Conservation (phyloP, 257 asterid species). For the Jaltomata sinuosa region DNA sequence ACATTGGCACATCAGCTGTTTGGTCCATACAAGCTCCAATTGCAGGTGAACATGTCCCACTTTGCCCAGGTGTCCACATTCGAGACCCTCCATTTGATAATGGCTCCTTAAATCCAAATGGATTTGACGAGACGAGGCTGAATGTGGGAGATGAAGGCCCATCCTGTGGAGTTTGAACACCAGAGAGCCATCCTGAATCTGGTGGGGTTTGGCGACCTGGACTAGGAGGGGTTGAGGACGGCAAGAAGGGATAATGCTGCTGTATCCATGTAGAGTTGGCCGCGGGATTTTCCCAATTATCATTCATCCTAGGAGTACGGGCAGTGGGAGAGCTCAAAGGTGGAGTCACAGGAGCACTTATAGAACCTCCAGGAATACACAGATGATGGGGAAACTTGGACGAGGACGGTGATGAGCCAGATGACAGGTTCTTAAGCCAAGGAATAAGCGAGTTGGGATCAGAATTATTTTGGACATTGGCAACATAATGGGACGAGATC, state of each 20-base stretch:
- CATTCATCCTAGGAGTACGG: slow-evolving; percentile 66
- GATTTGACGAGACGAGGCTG: slow-evolving; percentile 73
- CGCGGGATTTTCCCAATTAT: slow-evolving; percentile 60
- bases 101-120: slow-evolving; percentile 68
- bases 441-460: slow-evolving; percentile 93
- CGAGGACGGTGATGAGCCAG: slow-evolving; percentile 51
- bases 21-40: slow-evolving; percentile 55
- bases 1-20: slow-evolving; percentile 87
- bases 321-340: slow-evolving; percentile 92
- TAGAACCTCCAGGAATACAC: slow-evolving; percentile 75
- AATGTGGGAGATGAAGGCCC: slow-evolving; percentile 86
- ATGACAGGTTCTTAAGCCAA: slow-evolving; percentile 87
- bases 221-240: slow-evolving; percentile 81
- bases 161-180: slow-evolving; percentile 87
- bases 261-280: slow-evolving; percentile 55
- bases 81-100: slow-evolving; percentile 81
- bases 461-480: slow-evolving; percentile 30
- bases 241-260: slow-evolving; percentile 55
- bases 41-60: slow-evolving; percentile 96
- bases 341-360: slow-evolving; percentile 98
- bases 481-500: slow-evolving; percentile 38
- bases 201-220: slow-evolving; percentile 79
- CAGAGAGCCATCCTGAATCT: slow-evolving; percentile 92
- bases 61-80: slow-evolving; percentile 97
- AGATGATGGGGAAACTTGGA: slow-evolving; percentile 70